Evolutionary conservation across 306 rosid species (phyloP), one percentile per base, ranked within the genome.

Genomic region (Dryas drummondii): DNA sequence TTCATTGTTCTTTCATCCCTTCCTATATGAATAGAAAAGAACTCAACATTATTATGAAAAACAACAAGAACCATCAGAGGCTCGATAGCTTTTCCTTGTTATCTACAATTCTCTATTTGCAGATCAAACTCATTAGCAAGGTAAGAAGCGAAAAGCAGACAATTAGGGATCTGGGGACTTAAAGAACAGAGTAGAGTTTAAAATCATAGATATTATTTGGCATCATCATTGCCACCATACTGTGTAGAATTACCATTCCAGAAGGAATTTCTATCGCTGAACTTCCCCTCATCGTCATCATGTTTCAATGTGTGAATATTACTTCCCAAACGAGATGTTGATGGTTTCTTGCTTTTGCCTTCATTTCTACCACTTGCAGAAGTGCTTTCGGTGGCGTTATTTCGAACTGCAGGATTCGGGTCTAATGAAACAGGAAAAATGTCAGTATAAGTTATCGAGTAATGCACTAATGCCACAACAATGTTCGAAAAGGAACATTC

Each of bases 211-310:
- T 55, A 14, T 85, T 49, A 83, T 77, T 85, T 81, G 61, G 71
- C 66, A 69, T 72, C 81, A 19, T 68, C 75, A 32, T 79, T 59
- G 54, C 87, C 89, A 37, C 91, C 91, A 55, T 88, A 88, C 75
- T 88, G 79, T 0, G 91, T 88, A 47, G 91, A 88, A 26, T 88
- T 88, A 78, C 91, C 91, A 77, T 88, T 88, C 91, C 91, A 85
- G 77, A 78, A 88, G 62, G 86, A 15, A 77, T 88, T 88, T 74
- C 82, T 57, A 45, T 80, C 80, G 51, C 27, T 83, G 83, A 77
- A 85, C 68, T 48, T 77, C 41, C 45, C 82, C 44, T 88, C 89
- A 41, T 88, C 89, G 27, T 88, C 91, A 48, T 88, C 89, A 2
- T 59, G 86, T 26, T 68, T 85, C 68, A 88, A 32, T 2, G 87